These are phyloP conservation scores for Casuarina equisetifolia DNA, from an alignment of 306 rosid genomes.

Conservation along the genomic window DNA sequence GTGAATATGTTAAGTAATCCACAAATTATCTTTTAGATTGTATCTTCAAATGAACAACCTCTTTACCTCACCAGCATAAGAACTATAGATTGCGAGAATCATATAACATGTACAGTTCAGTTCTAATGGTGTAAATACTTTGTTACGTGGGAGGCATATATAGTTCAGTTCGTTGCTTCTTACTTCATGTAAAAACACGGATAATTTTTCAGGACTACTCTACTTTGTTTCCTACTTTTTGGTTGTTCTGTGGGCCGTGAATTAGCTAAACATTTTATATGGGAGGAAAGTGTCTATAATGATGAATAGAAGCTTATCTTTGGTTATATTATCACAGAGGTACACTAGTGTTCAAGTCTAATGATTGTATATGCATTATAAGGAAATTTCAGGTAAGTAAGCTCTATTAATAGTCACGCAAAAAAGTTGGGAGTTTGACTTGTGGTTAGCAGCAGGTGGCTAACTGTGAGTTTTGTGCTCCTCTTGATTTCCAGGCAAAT, in stretches of 20 bases:
- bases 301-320: background rate
- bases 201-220: background rate
- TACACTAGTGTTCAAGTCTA: background rate
- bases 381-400: conserved; percentile 2
- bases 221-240: background rate
- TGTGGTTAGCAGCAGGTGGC: background rate
- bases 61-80: background rate
- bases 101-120: too few relatives aligned
- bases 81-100: background rate
- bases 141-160: background rate
- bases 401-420: background rate
- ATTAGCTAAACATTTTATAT: background rate
- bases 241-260: background rate
- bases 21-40: background rate
- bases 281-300: background rate
- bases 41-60: background rate
- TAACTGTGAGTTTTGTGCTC: background rate
- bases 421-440: conserved; percentile 2
- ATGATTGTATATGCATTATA: background rate
- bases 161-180: background rate
- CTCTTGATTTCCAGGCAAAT: conserved; percentile 15
- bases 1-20: background rate
- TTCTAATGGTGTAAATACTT: background rate
- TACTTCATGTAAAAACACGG: background rate
- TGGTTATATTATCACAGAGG: background rate